Evolutionary conservation across 1,284 basidiomycete genomes (phyloP), one percentile per base, ranked within the genome.

Genomic region (Cryptococcus hybrid): DNA sequence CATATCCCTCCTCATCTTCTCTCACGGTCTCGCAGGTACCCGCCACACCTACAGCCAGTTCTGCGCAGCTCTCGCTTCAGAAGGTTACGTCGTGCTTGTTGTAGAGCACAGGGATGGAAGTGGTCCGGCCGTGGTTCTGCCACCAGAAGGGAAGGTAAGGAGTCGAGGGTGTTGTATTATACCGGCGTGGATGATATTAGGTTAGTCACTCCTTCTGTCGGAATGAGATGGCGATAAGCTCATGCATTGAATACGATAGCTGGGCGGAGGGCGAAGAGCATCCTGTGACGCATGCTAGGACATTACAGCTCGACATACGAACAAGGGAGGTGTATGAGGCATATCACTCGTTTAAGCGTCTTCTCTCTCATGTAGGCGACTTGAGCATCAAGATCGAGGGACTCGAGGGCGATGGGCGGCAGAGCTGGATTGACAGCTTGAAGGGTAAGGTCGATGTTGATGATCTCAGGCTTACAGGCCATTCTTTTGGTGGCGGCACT

Each of bases 61-160:
- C 58, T 90, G 88, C 67, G 79, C 82, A 2, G 81, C 82, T 11
- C 76, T 92, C 34, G 90, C 89, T 2, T 83, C 86, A 2, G 82
- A 85, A 49, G 90, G 90, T 3, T 85, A 83, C 61, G 84, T 91
- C 12, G 88, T 92, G 1, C 79, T 90, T 37, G 85, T 87, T 2
- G 74, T 91, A 44, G 88, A 90, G 68, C 89, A 91, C 69, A 81
- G 84, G 13, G 89, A 92, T 71, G 89, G 89, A 0, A 86, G 86
- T 2, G 85, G 82, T 0, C 84, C 85, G 1, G 63, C 82, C 67
- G 70, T 75, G 70, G 59, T 78, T 78, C 72, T 67, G 65, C 56
- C 58, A 61, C 24, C 24, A 2, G 51, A 52, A 6, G 71, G 51
- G 39, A 50, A 15, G 51, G 45, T 30, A 36, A n/a, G 18, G 58